Conservation (phyloP, 768 basidiomycete species). For the Suillus subluteus region DNA sequence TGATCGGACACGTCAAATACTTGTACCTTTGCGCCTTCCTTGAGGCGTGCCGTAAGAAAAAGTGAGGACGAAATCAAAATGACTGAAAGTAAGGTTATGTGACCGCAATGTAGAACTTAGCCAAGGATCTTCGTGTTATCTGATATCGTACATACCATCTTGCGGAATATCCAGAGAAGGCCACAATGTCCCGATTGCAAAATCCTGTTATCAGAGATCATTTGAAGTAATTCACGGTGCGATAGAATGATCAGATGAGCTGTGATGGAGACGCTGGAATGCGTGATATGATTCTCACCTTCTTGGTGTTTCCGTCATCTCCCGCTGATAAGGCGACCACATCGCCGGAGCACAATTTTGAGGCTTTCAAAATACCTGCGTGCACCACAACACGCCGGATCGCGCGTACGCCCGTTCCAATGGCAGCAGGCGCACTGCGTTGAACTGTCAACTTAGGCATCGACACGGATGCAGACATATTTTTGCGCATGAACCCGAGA, state of each 20-base stretch:
- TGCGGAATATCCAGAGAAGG: conserved; percentile 66
- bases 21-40: conserved; percentile 49
- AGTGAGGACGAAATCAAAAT: conserved; percentile 59
- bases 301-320: conserved; percentile 36
- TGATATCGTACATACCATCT: conserved; percentile 51
- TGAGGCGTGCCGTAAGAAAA: conserved; percentile 62
- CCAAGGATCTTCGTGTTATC: conserved; percentile 4
- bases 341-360: conserved; percentile 72
- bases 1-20: conserved; percentile 52
- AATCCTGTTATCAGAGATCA: conserved; percentile 44
- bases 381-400: conserved; percentile 67
- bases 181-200: conserved; percentile 75
- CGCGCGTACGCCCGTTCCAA: conserved; percentile 40
- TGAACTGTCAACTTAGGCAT: conserved; percentile 5
- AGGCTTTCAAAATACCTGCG: conserved; percentile 59
- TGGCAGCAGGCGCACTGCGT: background rate
- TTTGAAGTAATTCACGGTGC: conserved; percentile 21
- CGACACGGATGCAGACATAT: conserved; percentile 3
- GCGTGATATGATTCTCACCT: conserved; percentile 35
- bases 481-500: background rate
- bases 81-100: conserved; percentile 40
- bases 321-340: conserved; percentile 56
- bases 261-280: conserved; percentile 13
- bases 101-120: conserved; percentile 21
- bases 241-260: conserved; percentile 12